phyloP scores from a whole-genome alignment of 176 grass and related monocot species.

The Cenchrus purpureus region DNA sequence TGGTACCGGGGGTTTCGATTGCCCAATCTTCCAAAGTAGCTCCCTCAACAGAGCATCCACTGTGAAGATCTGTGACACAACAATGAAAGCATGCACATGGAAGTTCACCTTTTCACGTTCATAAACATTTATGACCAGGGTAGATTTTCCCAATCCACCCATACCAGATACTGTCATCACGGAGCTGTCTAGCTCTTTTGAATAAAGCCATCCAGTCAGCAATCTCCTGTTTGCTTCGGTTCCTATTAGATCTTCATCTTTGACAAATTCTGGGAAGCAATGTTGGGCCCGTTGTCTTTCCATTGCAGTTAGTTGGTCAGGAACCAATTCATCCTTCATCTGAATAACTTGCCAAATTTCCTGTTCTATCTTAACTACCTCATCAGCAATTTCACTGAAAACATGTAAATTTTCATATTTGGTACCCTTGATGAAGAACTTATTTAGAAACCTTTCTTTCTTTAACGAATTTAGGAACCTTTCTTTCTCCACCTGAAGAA shows the following conservation, averaged over 20 bases:
- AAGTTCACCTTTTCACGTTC: conserved; percentile 53
- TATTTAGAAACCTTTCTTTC: conserved; percentile 26
- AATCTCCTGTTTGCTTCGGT: conserved; percentile 33
- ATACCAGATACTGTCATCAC: conserved; percentile 52
- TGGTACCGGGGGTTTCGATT: not conserved
- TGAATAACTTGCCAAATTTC: conserved; percentile 39
- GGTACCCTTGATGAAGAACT: conserved; percentile 35
- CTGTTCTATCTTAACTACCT: conserved; percentile 24
- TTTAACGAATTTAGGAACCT: not conserved
- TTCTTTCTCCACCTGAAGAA: conserved; percentile 34
- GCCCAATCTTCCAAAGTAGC: conserved; percentile 33
- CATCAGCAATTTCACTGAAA: conserved; percentile 39
- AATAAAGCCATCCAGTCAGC: conserved; percentile 38
- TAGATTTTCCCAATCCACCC: conserved; percentile 50
- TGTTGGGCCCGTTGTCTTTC: conserved; percentile 41
- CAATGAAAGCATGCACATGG: conserved; percentile 33
- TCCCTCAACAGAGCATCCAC: conserved; percentile 27
- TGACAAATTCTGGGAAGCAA: conserved; percentile 44
- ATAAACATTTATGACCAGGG: conserved; percentile 52
- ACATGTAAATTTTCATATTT: conserved; percentile 26
- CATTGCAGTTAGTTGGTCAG: conserved; percentile 5
- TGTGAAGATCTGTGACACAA: conserved; percentile 44
- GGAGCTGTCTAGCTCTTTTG: conserved; percentile 10
- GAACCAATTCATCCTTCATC: conserved; percentile 32
- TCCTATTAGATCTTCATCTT: conserved; percentile 49